Conservation (phyloP, 2,329 filamentous ascomycete genomes). For the Pyricularia sp. region DNA sequence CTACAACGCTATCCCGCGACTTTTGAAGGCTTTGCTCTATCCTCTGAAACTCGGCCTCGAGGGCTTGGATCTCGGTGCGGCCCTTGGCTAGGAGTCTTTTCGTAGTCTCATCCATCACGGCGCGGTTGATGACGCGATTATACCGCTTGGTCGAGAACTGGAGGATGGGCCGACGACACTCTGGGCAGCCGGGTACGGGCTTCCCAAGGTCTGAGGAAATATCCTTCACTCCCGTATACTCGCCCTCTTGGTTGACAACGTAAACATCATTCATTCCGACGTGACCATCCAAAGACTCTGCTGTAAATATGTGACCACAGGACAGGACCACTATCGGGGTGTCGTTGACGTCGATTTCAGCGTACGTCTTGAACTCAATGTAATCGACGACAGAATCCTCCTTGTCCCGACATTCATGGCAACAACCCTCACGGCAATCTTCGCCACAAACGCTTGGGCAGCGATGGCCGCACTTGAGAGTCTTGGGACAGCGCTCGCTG, state of each 20-base stretch:
- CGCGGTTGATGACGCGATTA: conserved; percentile 49
- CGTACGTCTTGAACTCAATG: conserved; percentile 42
- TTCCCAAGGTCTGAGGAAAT: conserved; percentile 37
- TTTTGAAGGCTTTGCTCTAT: conserved; percentile 18
- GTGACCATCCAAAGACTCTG: conserved; percentile 49
- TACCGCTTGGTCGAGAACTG: conserved; percentile 44
- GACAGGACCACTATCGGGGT: conserved; percentile 51
- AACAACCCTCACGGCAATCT: conserved; percentile 44
- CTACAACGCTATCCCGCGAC: not conserved
- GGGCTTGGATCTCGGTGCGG: conserved; percentile 28
- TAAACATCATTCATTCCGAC: conserved; percentile 47
- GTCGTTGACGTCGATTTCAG: conserved; percentile 46
- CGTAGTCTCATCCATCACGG: conserved; percentile 51
- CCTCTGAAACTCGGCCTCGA: conserved; percentile 15
- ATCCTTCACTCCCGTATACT: conserved; percentile 23
- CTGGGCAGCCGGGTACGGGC: conserved; percentile 37
- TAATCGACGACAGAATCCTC: conserved; percentile 43
- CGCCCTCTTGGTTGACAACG: conserved; percentile 23
- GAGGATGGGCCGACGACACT: conserved; percentile 49
- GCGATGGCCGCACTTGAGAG: conserved; percentile 49
- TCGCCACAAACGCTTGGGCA: conserved; percentile 59
- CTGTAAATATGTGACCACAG: conserved; percentile 56
- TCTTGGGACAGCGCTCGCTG: conserved; percentile 43
- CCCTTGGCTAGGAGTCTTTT: conserved; percentile 48
- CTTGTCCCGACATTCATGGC: conserved; percentile 42